phyloP scores from a whole-genome alignment of 2,329 filamentous ascomycete species.

The Xylaria sp. region DNA sequence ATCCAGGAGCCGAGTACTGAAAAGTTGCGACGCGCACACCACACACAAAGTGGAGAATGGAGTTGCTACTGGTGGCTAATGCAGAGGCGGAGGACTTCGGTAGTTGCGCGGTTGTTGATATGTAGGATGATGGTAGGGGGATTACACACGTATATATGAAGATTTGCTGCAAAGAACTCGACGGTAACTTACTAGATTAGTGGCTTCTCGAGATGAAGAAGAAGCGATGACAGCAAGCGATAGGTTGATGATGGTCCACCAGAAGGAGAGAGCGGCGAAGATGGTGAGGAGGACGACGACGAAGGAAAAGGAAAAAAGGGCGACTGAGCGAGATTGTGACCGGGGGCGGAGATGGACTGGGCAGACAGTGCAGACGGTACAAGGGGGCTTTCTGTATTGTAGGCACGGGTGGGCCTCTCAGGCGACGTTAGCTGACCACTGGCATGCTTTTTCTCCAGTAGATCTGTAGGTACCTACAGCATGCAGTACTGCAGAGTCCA shows the following conservation, averaged over 20 bases:
- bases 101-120: conserved; percentile 26
- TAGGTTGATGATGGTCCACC: conserved; percentile 36
- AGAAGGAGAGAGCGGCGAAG: conserved; percentile 37
- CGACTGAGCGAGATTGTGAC: conserved; percentile 48
- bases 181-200: conserved; percentile 33
- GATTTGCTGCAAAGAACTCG: conserved; percentile 16
- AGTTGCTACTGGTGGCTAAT: conserved; percentile 17
- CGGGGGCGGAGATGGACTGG: conserved; percentile 43
- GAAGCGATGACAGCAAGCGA: conserved; percentile 39
- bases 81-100: conserved; percentile 19
- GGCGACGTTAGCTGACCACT: conserved; percentile 26
- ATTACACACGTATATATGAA: background rate
- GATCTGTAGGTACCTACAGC: background rate
- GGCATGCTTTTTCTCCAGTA: conserved; percentile 12
- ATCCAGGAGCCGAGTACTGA: conserved; percentile 11
- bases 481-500: conserved; percentile 8
- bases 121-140: conserved; percentile 2
- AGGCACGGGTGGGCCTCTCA: conserved; percentile 28
- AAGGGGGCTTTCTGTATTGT: conserved; percentile 27
- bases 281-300: conserved; percentile 43
- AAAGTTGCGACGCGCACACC: conserved; percentile 16
- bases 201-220: conserved; percentile 23
- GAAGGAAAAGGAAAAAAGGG: conserved; percentile 50
- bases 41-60: conserved; percentile 14
- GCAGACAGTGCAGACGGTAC: conserved; percentile 35